Conservation (phyloP, 164 flowering plant genomes). For the Brasenia schreberi region DNA sequence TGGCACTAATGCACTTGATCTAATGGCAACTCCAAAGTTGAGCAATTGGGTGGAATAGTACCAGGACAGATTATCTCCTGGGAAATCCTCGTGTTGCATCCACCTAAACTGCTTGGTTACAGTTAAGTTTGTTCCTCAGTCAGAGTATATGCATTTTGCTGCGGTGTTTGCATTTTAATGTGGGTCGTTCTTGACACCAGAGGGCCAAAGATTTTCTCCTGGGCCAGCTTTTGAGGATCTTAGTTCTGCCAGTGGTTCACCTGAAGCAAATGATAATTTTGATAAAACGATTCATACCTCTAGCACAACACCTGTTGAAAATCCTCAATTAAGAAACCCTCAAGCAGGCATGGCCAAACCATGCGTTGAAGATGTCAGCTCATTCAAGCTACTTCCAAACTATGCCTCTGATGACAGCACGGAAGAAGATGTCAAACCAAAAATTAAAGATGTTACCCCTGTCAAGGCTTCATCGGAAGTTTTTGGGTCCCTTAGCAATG, state of each 20-base stretch:
- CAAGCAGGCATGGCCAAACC: conserved; percentile 4
- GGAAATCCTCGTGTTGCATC: too few species aligned
- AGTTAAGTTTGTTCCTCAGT: too few species aligned
- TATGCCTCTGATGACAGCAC: conserved; percentile 60
- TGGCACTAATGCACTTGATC: too few species aligned
- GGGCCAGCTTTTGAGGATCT: conserved; percentile 6
- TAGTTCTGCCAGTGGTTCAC: conserved; percentile 4
- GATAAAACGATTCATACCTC: conserved; percentile 6
- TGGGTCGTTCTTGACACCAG: neutral
- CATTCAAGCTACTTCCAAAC: conserved; percentile 44
- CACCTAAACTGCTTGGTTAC: too few species aligned
- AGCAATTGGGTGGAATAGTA: too few species aligned
- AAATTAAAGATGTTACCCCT: conserved; percentile 15
- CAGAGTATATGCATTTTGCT: neutral
- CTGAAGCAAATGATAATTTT: conserved; percentile 6
- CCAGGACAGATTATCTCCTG: too few species aligned
- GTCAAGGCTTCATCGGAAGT: conserved; percentile 8
- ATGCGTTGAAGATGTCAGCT: conserved; percentile 20
- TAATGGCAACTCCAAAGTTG: too few species aligned
- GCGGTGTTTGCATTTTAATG: neutral
- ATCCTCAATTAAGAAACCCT: conserved; percentile 3
- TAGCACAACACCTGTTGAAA: conserved; percentile 4
- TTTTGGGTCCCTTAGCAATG: neutral
- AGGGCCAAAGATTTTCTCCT: neutral
- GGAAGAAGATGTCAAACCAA: conserved; percentile 25